Base-by-base conservation (phyloP, 2,329 filamentous ascomycete species). In the Colletotrichum zoysiae region DNA sequence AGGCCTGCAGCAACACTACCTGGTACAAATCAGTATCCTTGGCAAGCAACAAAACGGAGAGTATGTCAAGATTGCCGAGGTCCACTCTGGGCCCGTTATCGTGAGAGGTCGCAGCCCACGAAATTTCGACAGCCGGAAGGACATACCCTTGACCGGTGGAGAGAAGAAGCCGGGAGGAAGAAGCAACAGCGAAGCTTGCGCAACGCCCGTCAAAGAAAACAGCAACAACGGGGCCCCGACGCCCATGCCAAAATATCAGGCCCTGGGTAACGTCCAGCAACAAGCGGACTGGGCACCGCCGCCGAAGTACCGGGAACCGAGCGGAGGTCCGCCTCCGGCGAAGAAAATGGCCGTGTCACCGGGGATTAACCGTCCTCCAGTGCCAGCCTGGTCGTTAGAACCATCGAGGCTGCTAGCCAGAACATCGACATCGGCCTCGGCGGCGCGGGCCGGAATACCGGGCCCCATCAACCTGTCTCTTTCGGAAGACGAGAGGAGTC, bases 1-100 rank as follows among this genome's bases (percentile, higher is more conserved):
- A 82, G 95, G 97, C 74, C 84, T 98, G 58, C 95, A 98, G 79
- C 95, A 98, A 81, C 95, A 98, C 80, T 98, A 98, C 79, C 88
- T 97, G 1, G 93, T 98, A 59, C 91, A 94, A 73, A 90, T 98
- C 70, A 95, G 92, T 80, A 87, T 98, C 12, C 84, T 96, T 48
- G 95, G 93, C 26, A 95, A 93, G 65, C 84, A 94, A n/a, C 85
- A 88, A 64, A 82, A 83, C 1, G 85, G 93, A 0, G 94, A 92
- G 14, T 89, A 91, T 33, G 85, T 92, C 67, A 89, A 88, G 74
- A 90, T 98, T 74, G 93, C 93, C 74, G 95, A 98, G 80, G 92
- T 97, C 18, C 92, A 93, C 75, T 97, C 95, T 1, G 94, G 94
- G 0, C 93, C 95, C n/a, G 94, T 98, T 69, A 97, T 98, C 76